phyloP scores from a whole-genome alignment of 805 yeast species.

The Tetrapisispora fleetii region DNA sequence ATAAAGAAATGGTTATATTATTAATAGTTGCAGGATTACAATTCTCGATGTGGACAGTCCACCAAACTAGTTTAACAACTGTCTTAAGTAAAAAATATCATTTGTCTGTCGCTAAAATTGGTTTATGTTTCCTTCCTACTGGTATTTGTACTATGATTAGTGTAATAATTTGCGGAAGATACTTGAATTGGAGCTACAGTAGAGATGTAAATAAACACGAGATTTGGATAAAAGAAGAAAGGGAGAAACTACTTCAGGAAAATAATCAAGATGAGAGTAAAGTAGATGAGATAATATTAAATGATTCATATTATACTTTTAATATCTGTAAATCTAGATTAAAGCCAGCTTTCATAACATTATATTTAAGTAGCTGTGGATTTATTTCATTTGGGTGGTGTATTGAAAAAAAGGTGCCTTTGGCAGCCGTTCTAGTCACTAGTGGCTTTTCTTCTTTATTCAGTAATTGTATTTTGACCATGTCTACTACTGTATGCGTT shows the following conservation, averaged over 20 bases:
- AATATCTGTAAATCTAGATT: slow-evolving; percentile 49
- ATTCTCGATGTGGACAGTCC: slow-evolving; percentile 62
- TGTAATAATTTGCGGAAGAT: slow-evolving; percentile 46
- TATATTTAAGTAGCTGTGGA: slow-evolving; percentile 31
- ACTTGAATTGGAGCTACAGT: slow-evolving; percentile 39
- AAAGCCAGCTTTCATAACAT: slow-evolving; percentile 36
- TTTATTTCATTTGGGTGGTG: slow-evolving; percentile 67
- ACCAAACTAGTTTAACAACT: slow-evolving; percentile 55
- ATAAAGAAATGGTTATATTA: slow-evolving; percentile 37
- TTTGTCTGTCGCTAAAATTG: slow-evolving; percentile 47
- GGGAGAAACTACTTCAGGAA: slow-evolving; percentile 10
- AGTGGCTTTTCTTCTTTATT: slow-evolving; percentile 49
- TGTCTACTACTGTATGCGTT: slow-evolving; percentile 58
- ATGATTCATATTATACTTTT: slow-evolving; percentile 32
- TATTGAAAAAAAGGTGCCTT: slow-evolving; percentile 36
- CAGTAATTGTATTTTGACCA: slow-evolving; percentile 48
- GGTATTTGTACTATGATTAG: slow-evolving; percentile 61
- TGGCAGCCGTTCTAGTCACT: slow-evolving; percentile 49
- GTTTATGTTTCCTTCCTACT: slow-evolving; percentile 63
- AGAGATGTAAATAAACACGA: slow-evolving; percentile 14
- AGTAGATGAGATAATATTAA: slow-evolving; percentile 14
- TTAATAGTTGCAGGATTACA: slow-evolving; percentile 52
- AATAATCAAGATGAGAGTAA: slow-evolving; percentile 11
- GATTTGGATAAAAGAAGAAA: slow-evolving; percentile 15
- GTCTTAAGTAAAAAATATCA: slow-evolving; percentile 41